These are phyloP conservation scores for Phytophthora syringae DNA, from an alignment of 352 stramenopile species.

Conservation along the genomic window DNA sequence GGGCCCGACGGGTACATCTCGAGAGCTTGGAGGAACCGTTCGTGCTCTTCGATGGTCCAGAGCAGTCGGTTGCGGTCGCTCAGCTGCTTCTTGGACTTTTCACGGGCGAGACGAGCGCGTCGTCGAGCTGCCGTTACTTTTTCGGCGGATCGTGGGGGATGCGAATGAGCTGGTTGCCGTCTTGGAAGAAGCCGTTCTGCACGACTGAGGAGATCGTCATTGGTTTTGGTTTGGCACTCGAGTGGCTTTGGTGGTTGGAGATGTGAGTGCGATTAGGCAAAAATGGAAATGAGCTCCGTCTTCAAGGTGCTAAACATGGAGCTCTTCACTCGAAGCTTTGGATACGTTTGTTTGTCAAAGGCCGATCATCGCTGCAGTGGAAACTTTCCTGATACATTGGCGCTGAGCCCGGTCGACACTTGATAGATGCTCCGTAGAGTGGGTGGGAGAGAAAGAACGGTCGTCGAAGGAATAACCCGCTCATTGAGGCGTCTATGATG, in stretches of 20 bases:
- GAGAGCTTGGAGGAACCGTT: constrained; percentile 54
- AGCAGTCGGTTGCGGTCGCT: constrained; percentile 30
- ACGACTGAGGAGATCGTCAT: constrained; percentile 43
- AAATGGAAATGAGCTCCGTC: constrained; percentile 22
- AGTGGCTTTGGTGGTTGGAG: not conserved
- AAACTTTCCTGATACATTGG: constrained; percentile 41
- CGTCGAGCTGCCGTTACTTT: constrained; percentile 23
- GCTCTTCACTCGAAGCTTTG: constrained; percentile 13
- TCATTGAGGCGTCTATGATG: not conserved
- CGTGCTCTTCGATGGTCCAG: constrained; percentile 40
- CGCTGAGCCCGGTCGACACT: constrained; percentile 20
- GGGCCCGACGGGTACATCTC: constrained; percentile 44
- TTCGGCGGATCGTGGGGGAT: constrained; percentile 32
- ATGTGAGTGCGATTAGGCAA: constrained; percentile 15
- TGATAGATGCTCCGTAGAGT: constrained; percentile 20
- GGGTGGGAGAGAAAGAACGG: constrained; percentile 14
- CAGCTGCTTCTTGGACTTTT: constrained; percentile 37
- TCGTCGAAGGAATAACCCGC: constrained; percentile 14
- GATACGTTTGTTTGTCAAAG: constrained; percentile 13
- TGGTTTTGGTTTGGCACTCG: not conserved
- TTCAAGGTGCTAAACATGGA: constrained; percentile 16
- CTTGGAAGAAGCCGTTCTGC: constrained; percentile 38
- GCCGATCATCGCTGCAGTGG: constrained; percentile 15
- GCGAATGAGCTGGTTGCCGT: constrained; percentile 39
- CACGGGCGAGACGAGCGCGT: constrained; percentile 23